Base-by-base conservation (phyloP, 2,329 filamentous ascomycete species). In the Thyridium curvatum region DNA sequence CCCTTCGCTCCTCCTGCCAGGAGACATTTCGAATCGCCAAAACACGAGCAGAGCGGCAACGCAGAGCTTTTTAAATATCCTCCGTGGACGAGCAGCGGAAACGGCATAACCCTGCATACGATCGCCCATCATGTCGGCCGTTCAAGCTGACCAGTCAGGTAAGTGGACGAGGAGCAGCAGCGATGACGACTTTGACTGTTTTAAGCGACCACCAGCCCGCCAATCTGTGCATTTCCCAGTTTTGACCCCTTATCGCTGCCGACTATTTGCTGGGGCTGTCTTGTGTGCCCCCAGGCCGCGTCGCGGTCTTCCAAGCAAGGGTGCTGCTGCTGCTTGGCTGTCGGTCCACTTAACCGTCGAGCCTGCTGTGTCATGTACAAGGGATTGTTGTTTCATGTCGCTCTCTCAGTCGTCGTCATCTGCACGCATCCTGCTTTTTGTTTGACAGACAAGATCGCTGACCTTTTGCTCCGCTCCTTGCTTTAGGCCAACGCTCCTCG, bases 401-500 rank as follows among this genome's bases (percentile, higher is more conserved):
- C 56, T 57, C 52, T 36, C 34, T 40, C 38, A 35, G n/a, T 61
- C 60, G 57, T 52, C 56, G 50, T 62, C 64, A 65, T 62, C 60
- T 51, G 54, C 53, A 59, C 64, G 64, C 59, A 63, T 50, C 48
- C 51, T 52, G 45, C 61, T 26, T 26, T n/a, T 26, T 26, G 21
- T 26, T 26, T 26, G 21, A 26, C 21, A 26, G 21, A 26, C 21
- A n/a, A n/a, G n/a, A 32, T 32, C 58, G 55, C 41, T 39, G 44
- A 35, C 40, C 18, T 14, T 34, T 49, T 46, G 35, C 40, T 52
- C 53, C 52, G 47, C 39, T 43, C 46, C 43, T 39, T 41, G 43
- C 50, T 53, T 59, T 59, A 66, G 64, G 61, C 52, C 61, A 62
- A 51, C 70, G 65, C 48, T 73, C 74, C 50, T 60, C 72, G 47